Conservation (phyloP, 176 grass and related monocot genomes). For the Avena eriantha region DNA sequence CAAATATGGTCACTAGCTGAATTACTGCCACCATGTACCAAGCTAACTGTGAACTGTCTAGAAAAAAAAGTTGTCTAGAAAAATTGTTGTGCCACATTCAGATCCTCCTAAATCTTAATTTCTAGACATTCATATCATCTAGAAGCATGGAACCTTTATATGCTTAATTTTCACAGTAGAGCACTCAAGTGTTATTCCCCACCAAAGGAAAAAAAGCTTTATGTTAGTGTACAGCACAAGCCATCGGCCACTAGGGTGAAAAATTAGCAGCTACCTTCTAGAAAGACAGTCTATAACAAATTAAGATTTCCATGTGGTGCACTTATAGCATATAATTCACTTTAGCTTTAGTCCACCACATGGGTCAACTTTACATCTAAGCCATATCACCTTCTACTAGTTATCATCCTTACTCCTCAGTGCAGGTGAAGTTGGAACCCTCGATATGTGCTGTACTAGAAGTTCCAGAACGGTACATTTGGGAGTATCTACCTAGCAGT, state of each 20-base stretch:
- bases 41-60: background rate
- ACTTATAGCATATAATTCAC: constrained; percentile 33
- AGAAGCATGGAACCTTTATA: background rate
- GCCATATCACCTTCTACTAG: constrained; percentile 32
- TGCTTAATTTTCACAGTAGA: constrained; percentile 26
- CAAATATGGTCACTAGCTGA: background rate
- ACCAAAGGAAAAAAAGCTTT: constrained; percentile 20
- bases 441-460: background rate
- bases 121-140: background rate
- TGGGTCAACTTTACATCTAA: constrained; percentile 33
- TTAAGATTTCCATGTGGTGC: constrained; percentile 12
- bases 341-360: constrained; percentile 39
- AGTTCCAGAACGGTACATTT: background rate
- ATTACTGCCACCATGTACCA: background rate
- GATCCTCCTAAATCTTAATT: background rate
- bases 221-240: constrained; percentile 29
- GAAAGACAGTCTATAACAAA: constrained; percentile 2
- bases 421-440: constrained; percentile 32
- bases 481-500: constrained; percentile 2
- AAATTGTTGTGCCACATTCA: background rate
- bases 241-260: constrained; percentile 24
- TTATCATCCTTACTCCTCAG: constrained; percentile 11
- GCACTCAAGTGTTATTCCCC: background rate
- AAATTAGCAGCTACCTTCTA: constrained; percentile 35
- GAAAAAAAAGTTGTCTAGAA: background rate